Evolutionary conservation across 208 protist species (phyloP).

Genomic region (Vickermania spadyakhi): DNA sequence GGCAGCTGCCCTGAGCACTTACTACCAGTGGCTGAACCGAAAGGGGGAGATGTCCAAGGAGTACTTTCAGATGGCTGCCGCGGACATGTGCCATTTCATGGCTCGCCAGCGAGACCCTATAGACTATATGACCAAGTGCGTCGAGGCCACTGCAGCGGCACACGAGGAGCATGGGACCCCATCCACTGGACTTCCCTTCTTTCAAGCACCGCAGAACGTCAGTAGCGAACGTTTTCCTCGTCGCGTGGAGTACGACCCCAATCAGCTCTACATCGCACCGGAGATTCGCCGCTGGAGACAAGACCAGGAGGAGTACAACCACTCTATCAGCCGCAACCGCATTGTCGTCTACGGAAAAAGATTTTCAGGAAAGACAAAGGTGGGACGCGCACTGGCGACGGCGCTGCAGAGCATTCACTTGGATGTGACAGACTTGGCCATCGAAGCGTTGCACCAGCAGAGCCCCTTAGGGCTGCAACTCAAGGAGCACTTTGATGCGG

Average conservation of each 20-base stretch:
- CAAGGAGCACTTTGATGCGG: slow-evolving; percentile 12
- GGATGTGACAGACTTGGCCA: slow-evolving; percentile 48
- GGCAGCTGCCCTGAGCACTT: slow-evolving; percentile 43
- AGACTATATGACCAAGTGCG: slow-evolving; percentile 37
- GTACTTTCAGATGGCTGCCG: slow-evolving; percentile 46
- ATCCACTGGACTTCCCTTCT: slow-evolving; percentile 18
- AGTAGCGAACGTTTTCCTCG: slow-evolving; percentile 12
- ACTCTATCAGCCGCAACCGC: slow-evolving; percentile 31
- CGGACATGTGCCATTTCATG: slow-evolving; percentile 37
- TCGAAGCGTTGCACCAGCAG: slow-evolving; percentile 7
- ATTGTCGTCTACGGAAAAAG: slow-evolving; percentile 46
- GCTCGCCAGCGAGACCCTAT: slow-evolving; percentile 30
- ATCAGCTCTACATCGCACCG: slow-evolving; percentile 48
- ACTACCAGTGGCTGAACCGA: slow-evolving; percentile 28
- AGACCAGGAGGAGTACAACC: slow-evolving; percentile 24
- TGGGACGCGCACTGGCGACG: slow-evolving; percentile 32
- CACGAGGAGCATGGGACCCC: slow-evolving; percentile 5
- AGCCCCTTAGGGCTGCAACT: slow-evolving; percentile 29
- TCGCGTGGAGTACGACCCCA: slow-evolving; percentile 31
- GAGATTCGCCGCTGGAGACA: slow-evolving; percentile 39
- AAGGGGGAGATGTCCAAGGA: slow-evolving; percentile 25
- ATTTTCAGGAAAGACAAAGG: slow-evolving; percentile 41
- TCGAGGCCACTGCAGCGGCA: slow-evolving; percentile 13
- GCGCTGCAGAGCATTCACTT: slow-evolving; percentile 57
- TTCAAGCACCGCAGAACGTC: slow-evolving; percentile 13